Evolutionary conservation across 768 basidiomycete genomes (phyloP).

Genomic region (Leccinum disarticulatum): DNA sequence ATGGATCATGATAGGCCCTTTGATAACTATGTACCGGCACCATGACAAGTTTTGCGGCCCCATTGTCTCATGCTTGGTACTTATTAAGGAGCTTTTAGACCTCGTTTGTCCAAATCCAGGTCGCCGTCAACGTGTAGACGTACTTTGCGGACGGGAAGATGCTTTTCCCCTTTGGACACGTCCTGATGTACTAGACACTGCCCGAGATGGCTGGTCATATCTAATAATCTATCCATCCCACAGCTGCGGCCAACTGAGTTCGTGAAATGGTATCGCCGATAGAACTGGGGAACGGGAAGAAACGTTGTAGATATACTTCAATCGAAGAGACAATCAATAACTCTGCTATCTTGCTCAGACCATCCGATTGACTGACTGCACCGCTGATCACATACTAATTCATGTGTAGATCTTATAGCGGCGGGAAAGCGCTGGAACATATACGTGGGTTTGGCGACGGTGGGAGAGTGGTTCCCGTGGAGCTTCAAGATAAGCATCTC

Average conservation of each 20-base stretch:
- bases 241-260: neutral
- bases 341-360: neutral
- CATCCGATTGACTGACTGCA: constrained; percentile 1
- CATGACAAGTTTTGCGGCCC: neutral
- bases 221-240: neutral
- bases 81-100: neutral
- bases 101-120: neutral
- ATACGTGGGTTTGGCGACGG: neutral
- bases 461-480: neutral
- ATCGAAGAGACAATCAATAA: constrained; percentile 1
- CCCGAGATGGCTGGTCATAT: neutral
- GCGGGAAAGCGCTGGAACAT: neutral
- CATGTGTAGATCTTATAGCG: neutral
- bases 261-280: neutral
- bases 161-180: neutral
- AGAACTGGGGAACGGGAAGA: neutral
- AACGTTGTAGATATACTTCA: neutral
- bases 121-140: constrained; percentile 4
- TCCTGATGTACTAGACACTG: neutral
- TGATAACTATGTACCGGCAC: neutral
- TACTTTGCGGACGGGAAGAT: constrained; percentile 10
- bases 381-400: neutral
- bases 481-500: neutral
- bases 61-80: neutral
- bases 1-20: neutral